Base-by-base conservation (phyloP, 805 yeast genomes). In the Wickerhamiella siamensis region DNA sequence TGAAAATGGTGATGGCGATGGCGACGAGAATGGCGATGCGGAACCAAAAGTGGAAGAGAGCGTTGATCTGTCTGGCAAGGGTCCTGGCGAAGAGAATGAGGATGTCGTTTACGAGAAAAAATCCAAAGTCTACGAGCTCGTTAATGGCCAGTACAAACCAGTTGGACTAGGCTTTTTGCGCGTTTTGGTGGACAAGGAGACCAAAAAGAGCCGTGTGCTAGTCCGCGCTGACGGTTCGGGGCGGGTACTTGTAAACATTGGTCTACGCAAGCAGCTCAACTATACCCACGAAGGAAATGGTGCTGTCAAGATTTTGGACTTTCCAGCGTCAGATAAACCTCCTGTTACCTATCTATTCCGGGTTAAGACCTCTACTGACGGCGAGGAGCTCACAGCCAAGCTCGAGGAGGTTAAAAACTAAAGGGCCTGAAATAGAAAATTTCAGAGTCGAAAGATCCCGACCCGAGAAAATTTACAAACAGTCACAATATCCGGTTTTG, bases 211-310 rank as follows among this genome's bases (percentile, higher is more conserved):
- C 2, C 74, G 97, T 57, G 62, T 83, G 12, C 63, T 88, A 31
- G 70, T 88, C 17, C 75, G 97, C 53, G 83, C 95, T 0, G 97
- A 87, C 43, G 95, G 95, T 22, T 77, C 84, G 32, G 79, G 80
- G 32, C 72, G 94, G 51, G 77, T 86, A 14, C 59, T 88, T 36
- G 61, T 88, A 45, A 88, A 88, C 57, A 65, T 76, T 12, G 61
- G 67, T n/a, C 59, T 86, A 9, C 64, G 72, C 8, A 70, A 70
- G 41, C 73, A 72, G 39, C 63, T 83, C 44, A 65, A 64, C 1
- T 87, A 84, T 57, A 65, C 70, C 9, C 66, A 72, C 3, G 64
- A 43, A 77, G 88, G 38, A 71, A 77, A 57, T 79, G 83, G 24
- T 33, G 73, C 76, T 49, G 75, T 86, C 12, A 70, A 78, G 48